A percentile compares a stretch with the other conserved stretches of the same genome.
Evolutionary conservation across 2,329 filamentous ascomycete genomes (phyloP).

Genomic region (Cladosporium cucumerinum): DNA sequence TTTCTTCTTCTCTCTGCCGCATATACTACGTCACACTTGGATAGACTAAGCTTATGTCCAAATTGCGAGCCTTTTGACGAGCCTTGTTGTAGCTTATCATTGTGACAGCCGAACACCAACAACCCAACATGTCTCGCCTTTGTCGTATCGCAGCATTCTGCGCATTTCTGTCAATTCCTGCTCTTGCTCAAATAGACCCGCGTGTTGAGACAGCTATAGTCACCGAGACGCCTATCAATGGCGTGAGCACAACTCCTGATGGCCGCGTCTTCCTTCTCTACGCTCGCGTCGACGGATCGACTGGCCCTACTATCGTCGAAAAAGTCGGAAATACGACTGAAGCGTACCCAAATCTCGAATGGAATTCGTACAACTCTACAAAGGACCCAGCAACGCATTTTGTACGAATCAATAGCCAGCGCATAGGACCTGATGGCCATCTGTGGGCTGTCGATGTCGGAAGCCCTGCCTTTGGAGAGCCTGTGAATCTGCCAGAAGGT

Average conservation of each 20-base stretch:
- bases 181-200: constrained; percentile 18
- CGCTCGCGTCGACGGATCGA: constrained; percentile 32
- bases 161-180: background rate
- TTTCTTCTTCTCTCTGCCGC: background rate
- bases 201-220: constrained; percentile 23
- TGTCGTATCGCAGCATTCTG: background rate
- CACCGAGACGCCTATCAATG: constrained; percentile 25
- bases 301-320: constrained; percentile 33
- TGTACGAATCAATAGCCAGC: constrained; percentile 31
- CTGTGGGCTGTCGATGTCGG: constrained; percentile 36
- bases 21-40: background rate
- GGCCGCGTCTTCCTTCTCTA: constrained; percentile 33
- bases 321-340: constrained; percentile 25
- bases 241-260: constrained; percentile 29
- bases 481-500: constrained; percentile 30
- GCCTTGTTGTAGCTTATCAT: background rate
- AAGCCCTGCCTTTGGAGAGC: constrained; percentile 27
- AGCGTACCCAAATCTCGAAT: constrained; percentile 31
- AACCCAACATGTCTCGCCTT: background rate
- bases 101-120: background rate
- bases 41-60: background rate
- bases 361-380: constrained; percentile 32
- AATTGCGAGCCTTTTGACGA: background rate
- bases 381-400: constrained; percentile 27
- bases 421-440: constrained; percentile 35